A percentile compares a stretch with the other conserved stretches of the same genome.
Evolutionary conservation across 2,329 filamentous ascomycete species (phyloP).

Genomic region (Samsoniella hepiali): DNA sequence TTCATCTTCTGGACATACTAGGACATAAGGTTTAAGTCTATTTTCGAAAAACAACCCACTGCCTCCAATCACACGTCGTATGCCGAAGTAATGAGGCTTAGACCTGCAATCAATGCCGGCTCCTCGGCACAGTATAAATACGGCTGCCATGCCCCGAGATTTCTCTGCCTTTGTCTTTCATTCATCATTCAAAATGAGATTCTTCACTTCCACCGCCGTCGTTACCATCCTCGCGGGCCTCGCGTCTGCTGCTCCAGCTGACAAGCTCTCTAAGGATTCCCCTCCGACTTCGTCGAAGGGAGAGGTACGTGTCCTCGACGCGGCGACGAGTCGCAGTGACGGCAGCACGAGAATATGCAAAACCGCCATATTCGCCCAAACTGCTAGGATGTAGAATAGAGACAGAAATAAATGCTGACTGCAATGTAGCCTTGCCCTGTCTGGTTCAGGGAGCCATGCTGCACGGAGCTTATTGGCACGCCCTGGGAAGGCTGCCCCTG

Average conservation of each 20-base stretch:
- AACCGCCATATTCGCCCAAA: neutral
- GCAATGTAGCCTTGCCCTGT: neutral
- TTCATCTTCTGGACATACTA: no score
- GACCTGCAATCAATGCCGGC: neutral
- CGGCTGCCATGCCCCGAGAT: neutral
- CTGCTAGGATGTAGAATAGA: neutral
- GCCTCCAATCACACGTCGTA: neutral
- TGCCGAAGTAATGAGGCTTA: neutral
- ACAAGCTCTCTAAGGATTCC: neutral
- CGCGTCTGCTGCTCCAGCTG: neutral
- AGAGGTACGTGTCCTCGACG: neutral
- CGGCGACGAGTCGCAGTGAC: neutral
- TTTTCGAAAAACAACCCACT: no score
- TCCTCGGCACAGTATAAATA: neutral
- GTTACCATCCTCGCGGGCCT: neutral
- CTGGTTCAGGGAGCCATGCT: neutral
- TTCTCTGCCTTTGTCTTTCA: neutral
- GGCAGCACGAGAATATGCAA: neutral
- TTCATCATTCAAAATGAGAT: neutral
- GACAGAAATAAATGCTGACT: neutral
- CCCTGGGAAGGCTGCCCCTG: neutral
- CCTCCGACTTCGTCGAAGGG: neutral
- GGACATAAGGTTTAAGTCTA: no score
- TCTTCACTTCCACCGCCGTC: neutral
- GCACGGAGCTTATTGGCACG: neutral